A percentile compares a stretch with the other conserved stretches of the same genome.
phyloP scores from a whole-genome alignment of 257 asterid species.

The Nicotiana knightiana region DNA sequence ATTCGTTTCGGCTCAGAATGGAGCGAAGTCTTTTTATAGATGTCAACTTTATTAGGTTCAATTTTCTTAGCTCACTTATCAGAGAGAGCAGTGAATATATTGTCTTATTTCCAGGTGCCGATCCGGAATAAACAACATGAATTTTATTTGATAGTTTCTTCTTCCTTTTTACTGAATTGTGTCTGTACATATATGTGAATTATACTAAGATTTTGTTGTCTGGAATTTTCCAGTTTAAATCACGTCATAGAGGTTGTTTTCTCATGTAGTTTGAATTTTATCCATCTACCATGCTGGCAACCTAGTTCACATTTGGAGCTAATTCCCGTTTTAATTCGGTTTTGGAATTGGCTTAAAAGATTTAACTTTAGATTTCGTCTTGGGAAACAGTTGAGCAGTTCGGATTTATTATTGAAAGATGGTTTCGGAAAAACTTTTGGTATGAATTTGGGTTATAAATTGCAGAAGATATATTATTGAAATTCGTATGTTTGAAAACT shows the following conservation, averaged over 20 bases:
- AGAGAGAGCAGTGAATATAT: neutral
- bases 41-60: neutral
- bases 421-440: no score
- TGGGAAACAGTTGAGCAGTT: no score
- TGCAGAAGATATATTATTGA: no score
- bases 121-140: neutral
- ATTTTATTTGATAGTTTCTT: neutral
- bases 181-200: conserved; percentile 7
- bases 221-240: neutral
- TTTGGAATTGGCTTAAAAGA: no score
- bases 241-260: neutral
- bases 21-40: neutral
- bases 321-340: no score
- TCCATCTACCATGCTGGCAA: neutral
- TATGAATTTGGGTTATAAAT: no score
- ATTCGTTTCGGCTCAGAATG: neutral
- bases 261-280: neutral
- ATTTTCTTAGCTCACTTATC: neutral
- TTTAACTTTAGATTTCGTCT: no score
- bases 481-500: no score
- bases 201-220: neutral
- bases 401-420: no score
- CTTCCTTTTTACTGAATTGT: neutral
- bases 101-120: neutral
- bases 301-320: neutral